A percentile compares a stretch with the other conserved stretches of the same genome.
phyloP scores from a whole-genome alignment of 495 filamentous ascomycete species.

The Neurospora sp. region DNA sequence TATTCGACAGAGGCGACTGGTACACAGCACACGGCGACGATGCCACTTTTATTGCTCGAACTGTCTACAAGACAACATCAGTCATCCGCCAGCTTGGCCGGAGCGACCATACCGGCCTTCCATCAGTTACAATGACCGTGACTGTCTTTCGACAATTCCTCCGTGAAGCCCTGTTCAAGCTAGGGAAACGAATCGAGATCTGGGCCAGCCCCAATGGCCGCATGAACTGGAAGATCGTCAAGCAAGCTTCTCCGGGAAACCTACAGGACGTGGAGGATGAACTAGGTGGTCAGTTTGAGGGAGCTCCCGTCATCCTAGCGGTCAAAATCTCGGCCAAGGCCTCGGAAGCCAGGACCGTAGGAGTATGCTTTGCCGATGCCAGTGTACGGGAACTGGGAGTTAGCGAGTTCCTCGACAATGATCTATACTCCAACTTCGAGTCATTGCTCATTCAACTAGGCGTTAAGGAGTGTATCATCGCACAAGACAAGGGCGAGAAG shows the following conservation, averaged over 20 bases:
- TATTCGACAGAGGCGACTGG: constrained; percentile 92
- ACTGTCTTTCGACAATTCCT: constrained; percentile 95
- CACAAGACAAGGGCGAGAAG: constrained; percentile 54
- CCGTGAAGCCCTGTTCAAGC: constrained; percentile 81
- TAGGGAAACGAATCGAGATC: constrained; percentile 86
- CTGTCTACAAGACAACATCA: constrained; percentile 94
- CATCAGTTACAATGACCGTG: constrained; percentile 86
- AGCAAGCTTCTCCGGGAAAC: constrained; percentile 92
- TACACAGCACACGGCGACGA: constrained; percentile 90
- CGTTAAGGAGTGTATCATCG: constrained; percentile 85
- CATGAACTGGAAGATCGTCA: constrained; percentile 82
- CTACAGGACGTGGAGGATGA: constrained; percentile 97
- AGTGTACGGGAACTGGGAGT: constrained; percentile 93
- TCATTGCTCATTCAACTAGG: constrained; percentile 92
- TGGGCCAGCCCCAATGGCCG: constrained; percentile 64
- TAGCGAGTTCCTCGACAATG: constrained; percentile 96
- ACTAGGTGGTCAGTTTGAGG: constrained; percentile 76
- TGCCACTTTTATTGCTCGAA: constrained; percentile 88
- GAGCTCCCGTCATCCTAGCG: constrained; percentile 85
- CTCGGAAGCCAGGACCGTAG: constrained; percentile 73
- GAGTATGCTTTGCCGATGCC: constrained; percentile 96
- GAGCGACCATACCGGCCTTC: constrained; percentile 68
- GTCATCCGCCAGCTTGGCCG: constrained; percentile 83
- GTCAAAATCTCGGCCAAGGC: constrained; percentile 88
- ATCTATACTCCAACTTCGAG: constrained; percentile 97